Percentiles rank a stretch among this genome's conserved stretches.
Conservation (phyloP, 2,329 filamentous ascomycete genomes). For the Mycosphaerelloides madeirae region DNA sequence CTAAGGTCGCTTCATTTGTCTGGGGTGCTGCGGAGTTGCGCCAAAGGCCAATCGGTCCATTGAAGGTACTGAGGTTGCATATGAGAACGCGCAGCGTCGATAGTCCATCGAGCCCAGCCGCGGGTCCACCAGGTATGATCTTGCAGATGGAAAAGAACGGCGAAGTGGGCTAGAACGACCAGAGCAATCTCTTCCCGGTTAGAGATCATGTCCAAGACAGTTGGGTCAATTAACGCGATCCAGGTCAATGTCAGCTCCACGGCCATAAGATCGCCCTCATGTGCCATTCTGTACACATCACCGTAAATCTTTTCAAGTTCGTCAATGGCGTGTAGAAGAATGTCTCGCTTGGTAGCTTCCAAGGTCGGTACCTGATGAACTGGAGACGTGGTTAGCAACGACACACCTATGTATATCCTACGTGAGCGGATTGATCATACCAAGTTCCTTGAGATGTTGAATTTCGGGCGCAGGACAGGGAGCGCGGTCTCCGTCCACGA, state of each 20-base stretch:
- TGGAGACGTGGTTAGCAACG: background rate
- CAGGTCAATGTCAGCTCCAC: conserved; percentile 7
- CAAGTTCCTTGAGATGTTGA: conserved; percentile 6
- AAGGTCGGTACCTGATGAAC: background rate
- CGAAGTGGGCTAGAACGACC: conserved; percentile 13
- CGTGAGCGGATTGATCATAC: background rate
- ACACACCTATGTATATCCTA: too few relatives aligned
- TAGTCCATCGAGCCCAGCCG: conserved; percentile 13
- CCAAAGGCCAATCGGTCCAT: conserved; percentile 13
- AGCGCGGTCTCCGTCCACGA: conserved; percentile 1
- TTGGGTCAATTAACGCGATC: conserved; percentile 2
- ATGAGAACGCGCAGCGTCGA: conserved; percentile 8
- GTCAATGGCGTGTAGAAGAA: conserved; percentile 9
- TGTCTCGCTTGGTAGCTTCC: background rate
- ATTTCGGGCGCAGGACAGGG: conserved; percentile 3
- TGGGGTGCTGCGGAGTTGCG: background rate
- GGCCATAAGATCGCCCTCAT: background rate
- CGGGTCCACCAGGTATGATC: conserved; percentile 11
- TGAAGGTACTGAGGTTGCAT: conserved; percentile 3
- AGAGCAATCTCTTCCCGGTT: conserved; percentile 9
- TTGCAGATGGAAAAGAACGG: conserved; percentile 10
- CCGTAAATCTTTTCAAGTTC: conserved; percentile 11
- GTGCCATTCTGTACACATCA: conserved; percentile 4
- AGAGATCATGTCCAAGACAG: conserved; percentile 9
- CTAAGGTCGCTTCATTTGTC: too few relatives aligned